A percentile compares a stretch with the other conserved stretches of the same genome.
phyloP scores from a whole-genome alignment of 2,329 filamentous ascomycete genomes.

The Pseudohalonectria lignicola region DNA sequence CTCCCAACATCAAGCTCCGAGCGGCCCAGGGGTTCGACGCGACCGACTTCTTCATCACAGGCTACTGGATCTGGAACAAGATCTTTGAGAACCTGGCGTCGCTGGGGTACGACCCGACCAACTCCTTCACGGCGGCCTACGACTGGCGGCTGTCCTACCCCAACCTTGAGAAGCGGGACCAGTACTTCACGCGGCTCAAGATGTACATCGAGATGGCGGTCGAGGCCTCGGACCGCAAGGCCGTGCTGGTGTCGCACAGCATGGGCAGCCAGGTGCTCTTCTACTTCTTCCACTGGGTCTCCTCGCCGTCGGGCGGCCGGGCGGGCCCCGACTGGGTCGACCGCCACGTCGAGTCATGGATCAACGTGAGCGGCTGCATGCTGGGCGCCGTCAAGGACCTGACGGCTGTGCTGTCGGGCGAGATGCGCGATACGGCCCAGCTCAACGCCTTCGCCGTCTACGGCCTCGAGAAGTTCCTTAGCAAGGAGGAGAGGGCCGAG shows the following conservation, averaged over 20 bases:
- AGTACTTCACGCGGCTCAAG: conserved; percentile 89
- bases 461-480: conserved; percentile 90
- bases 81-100: conserved; percentile 95
- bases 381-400: conserved; percentile 86
- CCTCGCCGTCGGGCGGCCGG: conserved; percentile 63
- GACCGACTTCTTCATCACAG: conserved; percentile 84
- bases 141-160: conserved; percentile 90
- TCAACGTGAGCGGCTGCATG: conserved; percentile 98
- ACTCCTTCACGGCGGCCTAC: conserved; percentile 59
- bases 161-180: conserved; percentile 82
- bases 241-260: conserved; percentile 81
- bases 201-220: conserved; percentile 79
- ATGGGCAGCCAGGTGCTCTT: conserved; percentile 96
- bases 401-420: conserved; percentile 82
- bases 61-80: conserved; percentile 99
- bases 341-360: conserved; percentile 82
- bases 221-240: conserved; percentile 64
- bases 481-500: conserved; percentile 79
- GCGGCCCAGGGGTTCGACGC: conserved; percentile 96
- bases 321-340: conserved; percentile 89
- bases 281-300: conserved; percentile 70
- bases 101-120: conserved; percentile 85
- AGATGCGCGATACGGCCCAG: conserved; percentile 98
- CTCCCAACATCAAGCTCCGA: conserved; percentile 77
- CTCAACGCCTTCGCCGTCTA: conserved; percentile 95